Percentiles rank a stretch among this genome's conserved stretches.
These are phyloP conservation scores for Cornus suecica DNA, from an alignment of 148 eudicot species.

Conservation along the genomic window DNA sequence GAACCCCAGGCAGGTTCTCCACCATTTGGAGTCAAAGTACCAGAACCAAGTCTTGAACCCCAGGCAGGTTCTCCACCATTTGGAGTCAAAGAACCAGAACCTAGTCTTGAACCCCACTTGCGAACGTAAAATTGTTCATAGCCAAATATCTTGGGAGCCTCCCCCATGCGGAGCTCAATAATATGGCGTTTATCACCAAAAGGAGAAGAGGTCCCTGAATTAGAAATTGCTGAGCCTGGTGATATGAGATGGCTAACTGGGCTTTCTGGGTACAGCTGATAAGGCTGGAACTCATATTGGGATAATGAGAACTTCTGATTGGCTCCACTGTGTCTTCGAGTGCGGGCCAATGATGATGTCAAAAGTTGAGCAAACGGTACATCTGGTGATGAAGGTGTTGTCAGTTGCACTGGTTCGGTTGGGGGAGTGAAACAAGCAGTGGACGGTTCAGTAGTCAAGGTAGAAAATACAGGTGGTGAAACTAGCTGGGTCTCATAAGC, in stretches of 20 bases:
- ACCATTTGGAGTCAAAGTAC: slow-evolving; percentile 70
- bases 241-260: slow-evolving; percentile 63
- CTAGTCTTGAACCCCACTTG: slow-evolving; percentile 88
- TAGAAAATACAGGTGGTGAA: slow-evolving; percentile 89
- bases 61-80: slow-evolving; percentile 54
- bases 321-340: slow-evolving; percentile 54
- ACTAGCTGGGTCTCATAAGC: slow-evolving; percentile 92
- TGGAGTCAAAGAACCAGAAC: slow-evolving; percentile 77
- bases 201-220: slow-evolving; percentile 90
- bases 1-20: slow-evolving; percentile 45
- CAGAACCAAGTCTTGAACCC: no score
- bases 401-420: slow-evolving; percentile 67
- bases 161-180: slow-evolving; percentile 55
- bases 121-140: slow-evolving; percentile 49
- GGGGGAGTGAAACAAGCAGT: slow-evolving; percentile 94
- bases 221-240: slow-evolving; percentile 83
- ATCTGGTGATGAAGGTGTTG: slow-evolving; percentile 93
- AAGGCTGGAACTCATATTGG: slow-evolving; percentile 62
- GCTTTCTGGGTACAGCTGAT: slow-evolving; percentile 53
- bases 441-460: slow-evolving; percentile 82
- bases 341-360: slow-evolving; percentile 64
- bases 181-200: slow-evolving; percentile 52
- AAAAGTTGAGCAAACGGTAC: slow-evolving; percentile 90
- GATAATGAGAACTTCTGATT: slow-evolving; percentile 56
- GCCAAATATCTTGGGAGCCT: slow-evolving; percentile 68